Evolutionary conservation across 192 early-diverging fungal genomes (phyloP), one percentile per base, ranked within the genome.

Genomic region (Geranomyces michiganensis): DNA sequence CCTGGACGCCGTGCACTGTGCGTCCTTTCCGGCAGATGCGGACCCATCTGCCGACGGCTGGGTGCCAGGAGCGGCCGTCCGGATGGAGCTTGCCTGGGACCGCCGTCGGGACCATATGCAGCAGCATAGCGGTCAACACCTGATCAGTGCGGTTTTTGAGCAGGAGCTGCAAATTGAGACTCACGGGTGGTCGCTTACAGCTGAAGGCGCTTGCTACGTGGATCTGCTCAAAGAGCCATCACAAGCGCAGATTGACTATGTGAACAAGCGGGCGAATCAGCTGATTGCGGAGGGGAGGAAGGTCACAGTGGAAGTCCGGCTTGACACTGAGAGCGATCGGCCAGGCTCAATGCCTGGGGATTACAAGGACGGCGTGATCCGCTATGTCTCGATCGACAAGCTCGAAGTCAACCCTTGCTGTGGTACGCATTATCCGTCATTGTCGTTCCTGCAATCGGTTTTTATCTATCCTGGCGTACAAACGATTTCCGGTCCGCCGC

Each of bases 121-220:
- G 70, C 91, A 72, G 72, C 91, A 93, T 66, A 85, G 81, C 59
- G 90, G 90, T 26, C 91, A 92, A 60, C 91, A 92, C 67, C 73
- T 92, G 36, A 70, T 92, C 13, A 89, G 86, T 68, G 91, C 89
- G 0, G 64, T 90, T 27, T 79, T 90, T 21, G 88, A 87, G 65
- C 78, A 76, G 21, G 83, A 87, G 55, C 86, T 81, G 65, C 76
- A 81, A 5, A 78, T 86, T n/a, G 72, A 82, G 22, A 92, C 91
- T 0, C 79, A 89, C 22, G 86, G 86, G 14, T 92, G 91, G 89
- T 83, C 62, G 87, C 80, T 71, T 26, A 76, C 90, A 45, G 89
- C 86, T 22, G 79, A 75, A 10, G 84, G 78, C 1, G 60, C 68
- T 15, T 85, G 79, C 49, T 86, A 88, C 79, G 81, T 92, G 0